Evolutionary conservation across 495 filamentous ascomycete species (phyloP).

Genomic region (Terfezia boudieri): DNA sequence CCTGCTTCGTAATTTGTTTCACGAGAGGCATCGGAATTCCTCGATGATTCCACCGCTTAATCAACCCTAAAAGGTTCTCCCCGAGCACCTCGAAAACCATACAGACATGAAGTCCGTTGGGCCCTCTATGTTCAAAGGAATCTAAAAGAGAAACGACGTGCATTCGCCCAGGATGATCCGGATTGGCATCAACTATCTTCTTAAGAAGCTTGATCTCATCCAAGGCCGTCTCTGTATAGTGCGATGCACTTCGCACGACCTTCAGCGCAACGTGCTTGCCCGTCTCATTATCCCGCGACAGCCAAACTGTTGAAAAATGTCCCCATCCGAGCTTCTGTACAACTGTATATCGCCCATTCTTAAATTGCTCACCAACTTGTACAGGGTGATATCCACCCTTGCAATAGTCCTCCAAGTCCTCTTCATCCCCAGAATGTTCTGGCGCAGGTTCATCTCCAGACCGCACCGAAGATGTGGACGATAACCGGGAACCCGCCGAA

Average conservation of each 20-base stretch:
- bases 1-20: constrained; percentile 97
- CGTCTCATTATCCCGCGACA: constrained; percentile 75
- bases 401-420: constrained; percentile 97
- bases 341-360: constrained; percentile 88
- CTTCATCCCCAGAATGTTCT: constrained; percentile 51
- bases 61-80: constrained; percentile 84
- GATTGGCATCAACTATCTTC: constrained; percentile 87
- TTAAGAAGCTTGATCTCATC: constrained; percentile 97
- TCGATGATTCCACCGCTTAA: constrained; percentile 95
- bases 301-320: constrained; percentile 96
- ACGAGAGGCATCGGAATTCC: constrained; percentile 91
- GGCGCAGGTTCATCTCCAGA: neutral
- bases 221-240: constrained; percentile 97
- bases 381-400: constrained; percentile 97
- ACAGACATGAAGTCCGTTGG: constrained; percentile 88
- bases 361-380: constrained; percentile 81
- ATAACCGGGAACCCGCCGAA: constrained; percentile 7
- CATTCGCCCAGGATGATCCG: constrained; percentile 71
- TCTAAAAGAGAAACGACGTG: constrained; percentile 91
- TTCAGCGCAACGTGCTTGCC: constrained; percentile 94
- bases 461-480: neutral
- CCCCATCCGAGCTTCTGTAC: constrained; percentile 97
- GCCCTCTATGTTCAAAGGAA: constrained; percentile 93
- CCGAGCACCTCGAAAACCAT: constrained; percentile 98
- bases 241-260: constrained; percentile 86